Conservation (phyloP, 495 filamentous ascomycete species). For the Xylona heveae region DNA sequence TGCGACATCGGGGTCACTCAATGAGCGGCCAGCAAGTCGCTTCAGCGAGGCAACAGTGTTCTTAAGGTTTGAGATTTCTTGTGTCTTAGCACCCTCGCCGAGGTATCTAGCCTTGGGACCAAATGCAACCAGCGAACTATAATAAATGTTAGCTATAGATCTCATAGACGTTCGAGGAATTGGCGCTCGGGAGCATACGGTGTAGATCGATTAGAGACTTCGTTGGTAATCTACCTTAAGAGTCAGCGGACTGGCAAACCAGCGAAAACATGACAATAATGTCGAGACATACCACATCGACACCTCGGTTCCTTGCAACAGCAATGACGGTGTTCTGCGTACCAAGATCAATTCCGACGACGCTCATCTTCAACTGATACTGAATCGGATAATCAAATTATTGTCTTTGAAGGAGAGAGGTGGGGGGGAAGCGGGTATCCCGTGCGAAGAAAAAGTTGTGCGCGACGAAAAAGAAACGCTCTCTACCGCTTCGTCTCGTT, state of each 20-base stretch:
- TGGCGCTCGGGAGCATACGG: conserved; percentile 43
- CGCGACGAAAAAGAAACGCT: too few species aligned
- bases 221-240: conserved; percentile 67
- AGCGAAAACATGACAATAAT: conserved; percentile 4
- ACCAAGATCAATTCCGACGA: conserved; percentile 88
- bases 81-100: conserved; percentile 89
- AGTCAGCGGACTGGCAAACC: conserved; percentile 3
- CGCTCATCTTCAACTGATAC: conserved; percentile 31
- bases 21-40: conserved; percentile 66
- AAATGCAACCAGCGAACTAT: conserved; percentile 83
- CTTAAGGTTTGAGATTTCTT: conserved; percentile 98
- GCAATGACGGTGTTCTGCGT: conserved; percentile 94
- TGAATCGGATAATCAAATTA: conserved; percentile 12
- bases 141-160: conserved; percentile 2
- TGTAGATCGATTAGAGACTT: conserved; percentile 95
- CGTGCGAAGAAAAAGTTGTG: too few species aligned
- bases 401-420: too few species aligned
- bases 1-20: conserved; percentile 78
- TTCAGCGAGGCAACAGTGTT: conserved; percentile 91
- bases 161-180: background rate
- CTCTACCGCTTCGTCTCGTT: too few species aligned
- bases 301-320: conserved; percentile 91
- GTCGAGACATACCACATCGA: conserved; percentile 93
- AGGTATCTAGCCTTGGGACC: conserved; percentile 81
- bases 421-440: too few species aligned